phyloP scores from a whole-genome alignment of 352 stramenopile genomes.

The Globisporangium parvum region DNA sequence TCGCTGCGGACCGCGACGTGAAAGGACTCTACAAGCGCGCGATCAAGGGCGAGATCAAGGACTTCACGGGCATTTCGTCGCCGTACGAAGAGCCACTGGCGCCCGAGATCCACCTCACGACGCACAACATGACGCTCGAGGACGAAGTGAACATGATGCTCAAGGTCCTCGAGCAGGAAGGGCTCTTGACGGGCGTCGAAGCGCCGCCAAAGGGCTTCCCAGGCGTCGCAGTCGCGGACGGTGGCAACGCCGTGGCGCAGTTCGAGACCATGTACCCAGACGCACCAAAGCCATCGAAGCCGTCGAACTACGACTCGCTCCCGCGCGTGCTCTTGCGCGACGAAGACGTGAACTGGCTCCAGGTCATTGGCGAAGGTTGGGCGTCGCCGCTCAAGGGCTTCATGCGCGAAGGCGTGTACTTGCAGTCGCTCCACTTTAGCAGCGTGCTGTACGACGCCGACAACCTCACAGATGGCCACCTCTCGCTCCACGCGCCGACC shows the following conservation, averaged over 20 bases:
- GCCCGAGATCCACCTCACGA: slow-evolving; percentile 94
- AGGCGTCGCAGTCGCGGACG: slow-evolving; percentile 85
- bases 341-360: slow-evolving; percentile 98
- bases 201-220: slow-evolving; percentile 52
- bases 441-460: slow-evolving; percentile 94
- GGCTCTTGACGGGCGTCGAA: slow-evolving; percentile 57
- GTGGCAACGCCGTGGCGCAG: slow-evolving; percentile 60
- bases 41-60: slow-evolving; percentile 94
- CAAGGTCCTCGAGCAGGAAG: slow-evolving; percentile 48
- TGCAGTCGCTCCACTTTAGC: slow-evolving; percentile 97
- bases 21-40: slow-evolving; percentile 95
- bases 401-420: slow-evolving; percentile 95
- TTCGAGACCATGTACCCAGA: slow-evolving; percentile 61
- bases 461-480: slow-evolving; percentile 88
- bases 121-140: slow-evolving; percentile 93
- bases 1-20: slow-evolving; percentile 95
- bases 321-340: slow-evolving; percentile 93
- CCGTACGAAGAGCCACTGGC: slow-evolving; percentile 94
- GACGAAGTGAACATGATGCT: slow-evolving; percentile 66
- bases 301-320: slow-evolving; percentile 47
- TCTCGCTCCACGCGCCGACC: slow-evolving; percentile 82
- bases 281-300: slow-evolving; percentile 16
- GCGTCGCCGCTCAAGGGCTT: slow-evolving; percentile 94
- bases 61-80: slow-evolving; percentile 98
- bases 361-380: slow-evolving; percentile 97